Conservation (phyloP, 164 flowering plant species). For the Stephania yunnanensis region DNA sequence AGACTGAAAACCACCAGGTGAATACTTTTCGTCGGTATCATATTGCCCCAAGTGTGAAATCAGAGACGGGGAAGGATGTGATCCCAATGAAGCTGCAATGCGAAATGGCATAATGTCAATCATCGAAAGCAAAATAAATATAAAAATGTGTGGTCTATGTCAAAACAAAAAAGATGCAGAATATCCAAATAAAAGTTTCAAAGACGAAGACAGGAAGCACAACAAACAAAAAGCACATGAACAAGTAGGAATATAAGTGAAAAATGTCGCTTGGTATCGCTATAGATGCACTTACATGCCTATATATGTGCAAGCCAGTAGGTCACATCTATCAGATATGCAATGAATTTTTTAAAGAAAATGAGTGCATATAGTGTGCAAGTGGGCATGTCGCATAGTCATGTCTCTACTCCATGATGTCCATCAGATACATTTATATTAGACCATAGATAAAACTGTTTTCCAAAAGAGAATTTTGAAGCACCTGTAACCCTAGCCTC, state of each 20-base stretch:
- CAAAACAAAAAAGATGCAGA: too few relatives aligned
- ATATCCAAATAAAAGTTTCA: too few relatives aligned
- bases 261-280: neutral
- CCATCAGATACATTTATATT: neutral
- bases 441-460: neutral
- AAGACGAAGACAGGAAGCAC: too few relatives aligned
- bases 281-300: neutral
- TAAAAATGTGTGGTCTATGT: neutral
- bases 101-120: constrained; percentile 9
- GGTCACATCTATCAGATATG: neutral
- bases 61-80: constrained; percentile 39
- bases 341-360: neutral
- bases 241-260: constrained; percentile 6
- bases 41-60: constrained; percentile 32
- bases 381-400: neutral
- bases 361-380: neutral
- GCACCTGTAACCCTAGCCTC: constrained; percentile 50
- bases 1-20: constrained; percentile 32
- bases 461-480: neutral
- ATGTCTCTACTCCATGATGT: neutral
- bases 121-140: neutral
- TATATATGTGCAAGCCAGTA: neutral
- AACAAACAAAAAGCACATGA: constrained; percentile 1
- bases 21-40: constrained; percentile 32
- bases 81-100: constrained; percentile 48